Conservation (phyloP, 2,329 filamentous ascomycete genomes). For the Zarea fungicola region DNA sequence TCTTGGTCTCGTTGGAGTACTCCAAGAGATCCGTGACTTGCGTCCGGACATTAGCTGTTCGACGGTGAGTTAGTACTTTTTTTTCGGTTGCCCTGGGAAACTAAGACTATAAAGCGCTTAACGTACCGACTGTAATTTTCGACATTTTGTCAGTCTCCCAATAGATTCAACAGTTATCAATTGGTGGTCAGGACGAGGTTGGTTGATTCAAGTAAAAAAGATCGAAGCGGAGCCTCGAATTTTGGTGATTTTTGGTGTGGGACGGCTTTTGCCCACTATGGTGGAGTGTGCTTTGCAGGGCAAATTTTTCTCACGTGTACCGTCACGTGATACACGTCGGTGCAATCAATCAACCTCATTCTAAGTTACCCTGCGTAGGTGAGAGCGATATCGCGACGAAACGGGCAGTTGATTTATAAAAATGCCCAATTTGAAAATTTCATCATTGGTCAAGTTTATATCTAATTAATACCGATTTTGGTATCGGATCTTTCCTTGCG, state of each 20-base stretch:
- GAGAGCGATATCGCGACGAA: not conserved
- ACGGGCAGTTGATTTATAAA: not conserved
- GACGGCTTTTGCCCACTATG: slow-evolving; percentile 16
- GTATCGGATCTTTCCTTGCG: not conserved
- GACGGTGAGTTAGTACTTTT: slow-evolving; percentile 27
- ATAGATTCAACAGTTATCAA: slow-evolving; percentile 62
- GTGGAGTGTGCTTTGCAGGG: slow-evolving; percentile 22
- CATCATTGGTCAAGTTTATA: not conserved
- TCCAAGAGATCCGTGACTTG: slow-evolving; percentile 92
- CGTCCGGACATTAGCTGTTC: slow-evolving; percentile 84
- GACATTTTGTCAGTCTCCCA: slow-evolving; percentile 88
- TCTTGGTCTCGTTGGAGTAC: slow-evolving; percentile 92
- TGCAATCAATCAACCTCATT: slow-evolving; percentile 2
- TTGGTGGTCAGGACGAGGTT: slow-evolving; percentile 54
- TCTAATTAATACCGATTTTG: not conserved
- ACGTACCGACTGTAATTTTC: slow-evolving; percentile 72
- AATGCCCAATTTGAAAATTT: not conserved
- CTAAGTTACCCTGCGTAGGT: not conserved
- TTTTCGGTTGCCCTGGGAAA: not conserved
- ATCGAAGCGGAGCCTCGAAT: slow-evolving; percentile 15
- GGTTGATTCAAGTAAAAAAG: slow-evolving; percentile 21
- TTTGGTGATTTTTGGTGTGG: slow-evolving; percentile 24
- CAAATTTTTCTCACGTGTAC: slow-evolving; percentile 31
- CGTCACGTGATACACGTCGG: slow-evolving; percentile 26
- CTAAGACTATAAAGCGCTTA: not conserved